Base-by-base conservation (phyloP, 148 eudicot genomes). In the Limonium bicolor region DNA sequence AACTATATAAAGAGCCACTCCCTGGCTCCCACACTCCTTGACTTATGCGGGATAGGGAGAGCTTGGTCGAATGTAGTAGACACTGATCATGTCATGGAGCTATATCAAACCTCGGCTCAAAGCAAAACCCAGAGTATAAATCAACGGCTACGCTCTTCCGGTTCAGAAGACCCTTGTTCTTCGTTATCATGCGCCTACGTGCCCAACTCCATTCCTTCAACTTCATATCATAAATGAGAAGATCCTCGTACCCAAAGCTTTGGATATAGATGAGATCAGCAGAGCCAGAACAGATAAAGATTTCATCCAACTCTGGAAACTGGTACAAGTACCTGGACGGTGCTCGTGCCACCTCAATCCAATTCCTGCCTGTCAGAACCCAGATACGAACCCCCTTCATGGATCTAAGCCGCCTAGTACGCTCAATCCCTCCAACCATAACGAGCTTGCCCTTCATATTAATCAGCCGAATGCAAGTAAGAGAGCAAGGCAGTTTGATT, bases 381-480 rank as follows among this genome's bases (percentile, higher is more conserved):
- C 81, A 75, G 4, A 75, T 48, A 10, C 77, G 70, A 22, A 75
- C 58, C 17, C 70, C 73, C 50, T 58, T 62, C 1, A 73, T 59
- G 10, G 62, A 36, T 13, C 61, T 68, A n/a, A 63, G 48, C 0
- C 73, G 47, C 14, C 57, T 54, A 25, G 13, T 50, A 34, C 53
- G 66, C 51, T 67, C 68, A 4, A 74, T 60, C 11, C 76, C 80
- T 53, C 73, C 80, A 16, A 74, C 76, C 67, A 74, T 50, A 11
- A 74, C 64, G 11, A 74, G 59, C 55, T 46, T 50, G 6, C 58
- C 65, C 18, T 56, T 48, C 8, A 74, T 20, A 35, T 66, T 66
- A 57, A 74, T 55, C 40, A 74, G 41, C 36, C 75, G 52, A 42
- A 58, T 56, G 50, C 80, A 69, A 0, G 72, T 59, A 21, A 74